Evolutionary conservation across 352 stramenopile genomes (phyloP), one percentile per base, ranked within the genome.

Genomic region (Elongisporangium undulatum): DNA sequence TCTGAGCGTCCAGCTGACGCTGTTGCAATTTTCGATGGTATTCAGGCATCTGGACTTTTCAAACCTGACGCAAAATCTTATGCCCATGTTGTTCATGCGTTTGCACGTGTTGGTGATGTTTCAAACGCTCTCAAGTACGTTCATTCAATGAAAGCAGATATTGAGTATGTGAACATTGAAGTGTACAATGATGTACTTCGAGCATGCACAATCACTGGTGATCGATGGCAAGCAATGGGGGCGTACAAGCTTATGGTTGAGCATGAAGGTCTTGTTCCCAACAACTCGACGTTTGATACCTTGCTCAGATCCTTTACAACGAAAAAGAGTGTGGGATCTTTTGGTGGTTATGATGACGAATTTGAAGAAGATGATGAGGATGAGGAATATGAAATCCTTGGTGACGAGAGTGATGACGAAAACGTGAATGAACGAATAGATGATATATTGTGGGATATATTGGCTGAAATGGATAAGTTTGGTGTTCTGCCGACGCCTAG

Each of bases 121-220:
- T 45, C 55, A 0, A 59, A 71, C 29, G 74, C 81, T 2, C 72
- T 72, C 65, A 51, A 71, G 1, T 68, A 86, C 13, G 63, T 59
- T 1, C 58, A 74, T 16, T 56, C 68, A 48, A 82, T 90, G 75
- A 58, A 87, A 48, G 51, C 68, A 2, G 72, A 79, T 17, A 68
- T 85, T 9, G 77, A 79, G 0, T 63, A 54, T 21, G 58, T 77
- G 1, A 76, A 75, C 0, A 22, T 80, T 0, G 57, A 64, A n/a
- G 74, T 79, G 17, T 89, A 77, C 51, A 88, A 90, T 23, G 72
- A 74, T 4, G 66, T 90, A 24, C 55, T 91, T 16, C 61, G 86
- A 41, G 81, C 83, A 13, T 90, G 83, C 51, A 73, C 70, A 0
- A 68, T 80, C 15, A 66, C 69, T 26, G 69, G 54, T n/a, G 58